A percentile compares a stretch with the other conserved stretches of the same genome.
phyloP scores from a whole-genome alignment of 1,139 yeast genomes.

The Pichia sp. region DNA sequence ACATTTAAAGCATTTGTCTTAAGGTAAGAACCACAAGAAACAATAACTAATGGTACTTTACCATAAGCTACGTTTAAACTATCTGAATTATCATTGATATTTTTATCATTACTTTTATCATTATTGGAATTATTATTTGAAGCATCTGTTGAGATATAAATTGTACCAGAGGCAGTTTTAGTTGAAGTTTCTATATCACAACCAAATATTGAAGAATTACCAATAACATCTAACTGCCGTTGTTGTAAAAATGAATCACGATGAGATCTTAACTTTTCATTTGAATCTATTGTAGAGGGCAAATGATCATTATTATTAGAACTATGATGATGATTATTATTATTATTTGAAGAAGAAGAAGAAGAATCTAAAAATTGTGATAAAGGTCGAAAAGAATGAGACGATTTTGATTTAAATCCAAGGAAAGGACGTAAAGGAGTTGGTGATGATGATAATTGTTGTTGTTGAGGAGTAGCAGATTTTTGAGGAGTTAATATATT shows the following conservation, averaged over 20 bases:
- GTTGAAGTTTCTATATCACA: conserved; percentile 69
- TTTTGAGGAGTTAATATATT: conserved; percentile 7
- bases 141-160: conserved; percentile 43
- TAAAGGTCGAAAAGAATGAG: conserved; percentile 26
- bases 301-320: neutral
- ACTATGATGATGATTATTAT: neutral
- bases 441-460: conserved; percentile 14
- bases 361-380: conserved; percentile 21
- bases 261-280: conserved; percentile 39
- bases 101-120: neutral
- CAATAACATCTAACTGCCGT: conserved; percentile 24
- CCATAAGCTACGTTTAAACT: conserved; percentile 56
- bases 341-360: conserved; percentile 12
- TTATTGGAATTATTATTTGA: conserved; percentile 2
- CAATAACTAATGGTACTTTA: conserved; percentile 82
- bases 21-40: conserved; percentile 84
- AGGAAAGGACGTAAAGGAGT: conserved; percentile 27
- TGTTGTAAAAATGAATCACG: conserved; percentile 49
- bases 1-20: conserved; percentile 70
- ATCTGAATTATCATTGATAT: neutral
- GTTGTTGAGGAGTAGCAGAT: conserved; percentile 4
- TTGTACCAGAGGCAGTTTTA: conserved; percentile 66
- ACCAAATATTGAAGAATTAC: conserved; percentile 70
- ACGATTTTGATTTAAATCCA: conserved; percentile 28
- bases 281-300: conserved; percentile 24